A percentile compares a stretch with the other conserved stretches of the same genome.
Evolutionary conservation across 495 filamentous ascomycete species (phyloP).

Genomic region (Glonium stellatum): DNA sequence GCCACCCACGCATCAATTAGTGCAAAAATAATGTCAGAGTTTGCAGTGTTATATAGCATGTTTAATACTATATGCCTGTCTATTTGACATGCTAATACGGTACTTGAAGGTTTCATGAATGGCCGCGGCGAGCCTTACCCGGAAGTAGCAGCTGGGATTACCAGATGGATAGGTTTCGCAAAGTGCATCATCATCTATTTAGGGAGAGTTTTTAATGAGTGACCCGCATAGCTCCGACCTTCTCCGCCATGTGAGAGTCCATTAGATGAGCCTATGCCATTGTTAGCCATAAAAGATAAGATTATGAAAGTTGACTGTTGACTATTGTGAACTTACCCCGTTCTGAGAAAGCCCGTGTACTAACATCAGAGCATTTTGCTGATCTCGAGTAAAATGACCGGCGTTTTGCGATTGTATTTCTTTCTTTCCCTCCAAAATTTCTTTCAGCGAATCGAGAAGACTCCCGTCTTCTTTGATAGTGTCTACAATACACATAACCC

Average conservation of each 20-base stretch:
- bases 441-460: conserved; percentile 13
- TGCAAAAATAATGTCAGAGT: too few species aligned
- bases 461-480: conserved; percentile 16
- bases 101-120: too few species aligned
- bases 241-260: not conserved
- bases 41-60: too few species aligned
- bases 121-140: too few species aligned
- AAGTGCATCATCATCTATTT: not conserved
- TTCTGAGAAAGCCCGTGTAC: conserved; percentile 18
- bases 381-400: conserved; percentile 7
- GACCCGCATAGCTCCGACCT: not conserved
- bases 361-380: conserved; percentile 23
- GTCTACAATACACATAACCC: conserved; percentile 14
- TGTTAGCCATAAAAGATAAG: not conserved
- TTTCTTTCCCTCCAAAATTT: not conserved
- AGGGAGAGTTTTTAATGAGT: not conserved
- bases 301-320: not conserved
- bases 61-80: too few species aligned
- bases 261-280: not conserved
- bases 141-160: too few species aligned
- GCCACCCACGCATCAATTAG: too few species aligned
- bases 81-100: too few species aligned
- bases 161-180: too few species aligned
- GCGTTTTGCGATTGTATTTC: not conserved
- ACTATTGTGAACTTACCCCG: conserved; percentile 11